A percentile compares a stretch with the other conserved stretches of the same genome.
Evolutionary conservation across 2,329 filamentous ascomycete species (phyloP).

Genomic region (Seiridium cupressi): DNA sequence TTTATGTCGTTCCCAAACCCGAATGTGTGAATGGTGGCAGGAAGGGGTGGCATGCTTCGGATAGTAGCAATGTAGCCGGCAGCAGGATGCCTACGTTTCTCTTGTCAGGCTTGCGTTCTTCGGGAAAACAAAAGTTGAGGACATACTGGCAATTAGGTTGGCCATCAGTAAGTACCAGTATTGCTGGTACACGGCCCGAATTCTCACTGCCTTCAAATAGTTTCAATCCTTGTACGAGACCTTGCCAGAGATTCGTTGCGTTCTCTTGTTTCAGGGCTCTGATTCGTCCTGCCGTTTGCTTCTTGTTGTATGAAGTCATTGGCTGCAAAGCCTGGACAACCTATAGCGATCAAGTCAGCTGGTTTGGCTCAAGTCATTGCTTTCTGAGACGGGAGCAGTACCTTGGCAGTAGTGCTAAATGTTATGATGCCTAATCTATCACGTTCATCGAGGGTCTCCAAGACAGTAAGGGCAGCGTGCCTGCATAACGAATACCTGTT

Average conservation of each 20-base stretch:
- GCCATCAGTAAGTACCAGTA: slow-evolving; percentile 56
- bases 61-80: slow-evolving; percentile 56
- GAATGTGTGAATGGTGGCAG: slow-evolving; percentile 50
- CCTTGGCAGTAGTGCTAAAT: slow-evolving; percentile 41
- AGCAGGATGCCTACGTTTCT: slow-evolving; percentile 36
- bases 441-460: slow-evolving; percentile 51
- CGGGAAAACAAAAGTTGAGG: not conserved
- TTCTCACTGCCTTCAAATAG: slow-evolving; percentile 36
- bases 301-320: slow-evolving; percentile 49
- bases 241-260: slow-evolving; percentile 58
- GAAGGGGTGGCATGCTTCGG: slow-evolving; percentile 34
- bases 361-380: not conserved
- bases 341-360: slow-evolving; percentile 13
- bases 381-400: slow-evolving; percentile 9
- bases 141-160: slow-evolving; percentile 51
- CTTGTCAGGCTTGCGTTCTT: not conserved
- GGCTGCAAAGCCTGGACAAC: slow-evolving; percentile 42
- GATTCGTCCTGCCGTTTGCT: slow-evolving; percentile 37
- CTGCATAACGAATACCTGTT: too few relatives aligned
- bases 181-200: slow-evolving; percentile 41
- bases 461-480: slow-evolving; percentile 56
- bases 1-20: slow-evolving; percentile 49
- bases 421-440: slow-evolving; percentile 60
- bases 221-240: slow-evolving; percentile 47
- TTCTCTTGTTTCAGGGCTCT: slow-evolving; percentile 34